Conservation (phyloP, 2,329 filamentous ascomycete species). For the Xylogone sp. region DNA sequence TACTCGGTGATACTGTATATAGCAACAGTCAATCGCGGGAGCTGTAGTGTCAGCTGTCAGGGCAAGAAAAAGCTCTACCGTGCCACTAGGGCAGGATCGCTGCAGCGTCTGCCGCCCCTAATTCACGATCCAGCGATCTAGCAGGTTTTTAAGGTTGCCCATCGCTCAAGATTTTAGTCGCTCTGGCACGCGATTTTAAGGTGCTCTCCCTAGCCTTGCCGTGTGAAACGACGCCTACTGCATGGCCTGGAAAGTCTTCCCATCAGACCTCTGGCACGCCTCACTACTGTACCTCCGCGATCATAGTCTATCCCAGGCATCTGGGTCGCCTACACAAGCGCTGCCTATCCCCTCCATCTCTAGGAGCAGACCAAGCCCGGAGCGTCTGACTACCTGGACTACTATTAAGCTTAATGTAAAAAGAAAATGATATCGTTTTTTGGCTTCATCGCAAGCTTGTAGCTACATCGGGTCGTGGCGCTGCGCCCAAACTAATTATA, state of each 20-base stretch:
- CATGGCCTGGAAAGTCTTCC: not conserved
- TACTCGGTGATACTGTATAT: not conserved
- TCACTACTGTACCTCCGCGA: constrained; percentile 13
- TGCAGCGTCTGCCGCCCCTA: not conserved
- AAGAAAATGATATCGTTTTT: not conserved
- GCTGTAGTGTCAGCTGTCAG: not conserved
- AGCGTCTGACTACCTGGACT: not conserved
- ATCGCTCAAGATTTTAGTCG: not conserved
- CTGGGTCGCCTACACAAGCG: constrained; percentile 24
- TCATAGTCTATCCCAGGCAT: constrained; percentile 18
- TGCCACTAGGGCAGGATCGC: not conserved
- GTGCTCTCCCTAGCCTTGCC: not conserved
- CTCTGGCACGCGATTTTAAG: not conserved
- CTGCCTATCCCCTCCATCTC: constrained; percentile 4
- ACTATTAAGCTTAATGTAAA: not conserved
- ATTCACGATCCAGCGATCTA: not conserved
- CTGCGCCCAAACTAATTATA: not conserved
- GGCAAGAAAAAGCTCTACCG: not conserved
- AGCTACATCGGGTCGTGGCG: not conserved
- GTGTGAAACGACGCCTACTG: not conserved
- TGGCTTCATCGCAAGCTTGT: not conserved
- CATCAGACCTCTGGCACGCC: not conserved
- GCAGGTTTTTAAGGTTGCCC: not conserved
- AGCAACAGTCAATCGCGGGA: not conserved
- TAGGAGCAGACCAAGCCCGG: not conserved